Base-by-base conservation (phyloP, 2,329 filamentous ascomycete genomes). In the Grosmannia huntii region DNA sequence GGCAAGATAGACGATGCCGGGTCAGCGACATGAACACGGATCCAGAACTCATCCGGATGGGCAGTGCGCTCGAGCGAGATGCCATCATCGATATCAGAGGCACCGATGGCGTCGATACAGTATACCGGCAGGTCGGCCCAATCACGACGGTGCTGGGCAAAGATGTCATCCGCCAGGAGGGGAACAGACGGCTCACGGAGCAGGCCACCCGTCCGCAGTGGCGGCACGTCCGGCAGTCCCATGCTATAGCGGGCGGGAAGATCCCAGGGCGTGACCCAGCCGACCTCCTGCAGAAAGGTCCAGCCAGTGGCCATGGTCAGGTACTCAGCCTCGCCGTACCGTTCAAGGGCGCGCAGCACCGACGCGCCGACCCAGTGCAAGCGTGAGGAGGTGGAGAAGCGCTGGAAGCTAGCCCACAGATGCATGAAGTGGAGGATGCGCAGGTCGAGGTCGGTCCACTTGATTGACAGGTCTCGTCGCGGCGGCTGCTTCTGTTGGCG, bases 11-110 rank as follows among this genome's bases (percentile, higher is more conserved):
- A 80, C 5, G 89, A 87, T 2, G 86, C 85, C 10, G 88, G 88
- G 65, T 94, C 89, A 16, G 89, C 89, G 49, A 87, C 79, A 68
- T 94, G 89, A 36, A 90, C 71, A 66, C 90, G 87, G 33, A 92
- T 74, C 89, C 89, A 94, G 65, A 81, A 82, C 63, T 86, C 76
- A 55, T 75, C 67, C 23, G 75, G 61, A 21, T 69, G 31, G 1
- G 25, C 33, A 1, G 84, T 79, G 52, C 70, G 68, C 66, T 90
- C 84, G 9, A 94, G 66, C 0, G 88, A 92, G 10, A 95, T 71
- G 1, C 85, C 89, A 66, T 95, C 89, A 64, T 95, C 89, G 59
- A 94, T 86, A 64, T 92, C 83, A 31, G 78, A 73, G 0, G 89
- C 86, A 41, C 71, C 72, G 23, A 76, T 75, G 31, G 80, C 77